These are phyloP conservation scores for Dimocarpus longan DNA, from an alignment of 345 rosid species.

Conservation along the genomic window DNA sequence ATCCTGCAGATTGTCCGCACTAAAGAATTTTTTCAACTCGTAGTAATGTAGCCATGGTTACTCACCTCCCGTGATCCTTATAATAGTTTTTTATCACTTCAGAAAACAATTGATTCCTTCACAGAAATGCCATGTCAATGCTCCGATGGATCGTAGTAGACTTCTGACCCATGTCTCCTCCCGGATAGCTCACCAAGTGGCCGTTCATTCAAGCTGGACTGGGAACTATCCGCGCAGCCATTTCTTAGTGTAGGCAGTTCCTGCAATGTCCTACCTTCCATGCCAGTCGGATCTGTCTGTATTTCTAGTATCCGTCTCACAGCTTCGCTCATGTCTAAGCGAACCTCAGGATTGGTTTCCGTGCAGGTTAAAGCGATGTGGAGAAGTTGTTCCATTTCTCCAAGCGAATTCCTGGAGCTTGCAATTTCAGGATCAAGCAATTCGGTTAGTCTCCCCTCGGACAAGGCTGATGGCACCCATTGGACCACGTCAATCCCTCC, in stretches of 20 bases:
- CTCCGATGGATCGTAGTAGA: background rate
- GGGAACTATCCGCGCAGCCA: constrained; percentile 23
- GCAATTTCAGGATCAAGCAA: constrained; percentile 68
- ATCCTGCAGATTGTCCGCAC: background rate
- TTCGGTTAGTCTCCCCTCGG: constrained; percentile 50
- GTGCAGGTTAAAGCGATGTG: constrained; percentile 61
- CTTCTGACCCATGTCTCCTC: background rate
- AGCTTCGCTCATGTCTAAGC: constrained; percentile 61
- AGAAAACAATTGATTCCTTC: no score
- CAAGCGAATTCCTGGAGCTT: constrained; percentile 24
- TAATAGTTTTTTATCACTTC: background rate
- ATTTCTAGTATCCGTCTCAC: constrained; percentile 47
- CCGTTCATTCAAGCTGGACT: background rate
- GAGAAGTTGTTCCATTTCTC: constrained; percentile 53
- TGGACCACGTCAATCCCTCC: constrained; percentile 62
- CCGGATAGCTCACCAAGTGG: background rate
- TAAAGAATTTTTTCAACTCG: background rate
- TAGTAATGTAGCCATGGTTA: no score
- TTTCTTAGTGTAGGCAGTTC: constrained; percentile 26
- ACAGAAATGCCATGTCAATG: background rate
- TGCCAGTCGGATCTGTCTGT: constrained; percentile 30
- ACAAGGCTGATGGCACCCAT: constrained; percentile 51
- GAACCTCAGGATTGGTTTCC: constrained; percentile 40
- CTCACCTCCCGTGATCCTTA: no score
- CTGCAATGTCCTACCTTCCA: constrained; percentile 31